Percentiles rank a stretch among this genome's conserved stretches.
Conservation (phyloP, 306 rosid genomes). For the Castanea mollissima region DNA sequence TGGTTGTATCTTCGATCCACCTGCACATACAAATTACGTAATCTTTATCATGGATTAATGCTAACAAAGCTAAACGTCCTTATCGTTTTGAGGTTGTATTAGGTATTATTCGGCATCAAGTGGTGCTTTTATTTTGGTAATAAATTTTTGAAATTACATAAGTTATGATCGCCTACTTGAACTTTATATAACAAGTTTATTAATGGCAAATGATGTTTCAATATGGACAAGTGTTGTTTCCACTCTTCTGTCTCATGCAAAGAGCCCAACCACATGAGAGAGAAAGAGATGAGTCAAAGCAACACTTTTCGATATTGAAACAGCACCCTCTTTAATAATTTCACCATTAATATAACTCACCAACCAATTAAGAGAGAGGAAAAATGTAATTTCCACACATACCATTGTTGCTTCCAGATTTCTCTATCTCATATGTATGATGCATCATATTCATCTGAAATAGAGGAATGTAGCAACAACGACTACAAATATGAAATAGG, state of each 20-base stretch:
- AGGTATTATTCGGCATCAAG: background rate
- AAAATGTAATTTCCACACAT: too few species aligned
- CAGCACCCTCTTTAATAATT: too few species aligned
- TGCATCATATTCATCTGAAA: too few species aligned
- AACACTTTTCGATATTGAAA: too few species aligned
- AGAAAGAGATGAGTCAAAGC: too few species aligned
- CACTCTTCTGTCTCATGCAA: too few species aligned
- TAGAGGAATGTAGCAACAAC: too few species aligned
- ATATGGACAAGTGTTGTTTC: too few species aligned
- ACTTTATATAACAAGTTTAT: background rate
- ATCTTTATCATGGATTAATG: background rate
- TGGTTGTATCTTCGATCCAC: constrained; percentile 92
- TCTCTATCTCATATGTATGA: too few species aligned
- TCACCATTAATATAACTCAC: background rate
- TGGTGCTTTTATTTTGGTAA: background rate
- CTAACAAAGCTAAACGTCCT: background rate
- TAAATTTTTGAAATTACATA: background rate
- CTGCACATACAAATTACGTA: constrained; percentile 31
- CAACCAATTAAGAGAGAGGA: background rate
- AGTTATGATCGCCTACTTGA: background rate
- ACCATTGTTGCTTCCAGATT: too few species aligned
- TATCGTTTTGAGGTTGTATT: background rate
- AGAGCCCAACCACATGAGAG: too few species aligned
- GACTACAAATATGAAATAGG: too few species aligned
- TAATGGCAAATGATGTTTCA: background rate